These are phyloP conservation scores for Aurantiochytrium sp. DNA, from an alignment of 108 stramenopile genomes.

Conservation along the genomic window DNA sequence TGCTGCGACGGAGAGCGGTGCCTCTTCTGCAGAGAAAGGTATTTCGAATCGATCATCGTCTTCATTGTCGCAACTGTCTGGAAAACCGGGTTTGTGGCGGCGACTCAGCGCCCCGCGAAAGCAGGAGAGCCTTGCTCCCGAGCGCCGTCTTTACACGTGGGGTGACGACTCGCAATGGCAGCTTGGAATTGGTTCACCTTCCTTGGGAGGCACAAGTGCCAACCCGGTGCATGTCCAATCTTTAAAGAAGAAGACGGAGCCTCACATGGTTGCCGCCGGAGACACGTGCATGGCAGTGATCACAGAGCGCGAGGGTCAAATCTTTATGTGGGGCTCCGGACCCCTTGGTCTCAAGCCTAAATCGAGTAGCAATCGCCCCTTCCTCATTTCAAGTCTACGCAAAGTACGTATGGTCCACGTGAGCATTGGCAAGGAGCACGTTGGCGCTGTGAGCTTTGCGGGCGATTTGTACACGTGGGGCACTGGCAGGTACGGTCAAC, in stretches of 20 bases:
- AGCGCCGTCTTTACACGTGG: background rate
- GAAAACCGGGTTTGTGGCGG: background rate
- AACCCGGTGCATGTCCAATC: background rate
- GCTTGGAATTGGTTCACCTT: background rate
- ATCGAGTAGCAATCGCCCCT: background rate
- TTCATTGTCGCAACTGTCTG: background rate
- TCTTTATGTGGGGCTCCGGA: conserved; percentile 4
- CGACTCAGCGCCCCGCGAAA: background rate
- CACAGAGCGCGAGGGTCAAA: background rate
- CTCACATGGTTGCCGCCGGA: background rate
- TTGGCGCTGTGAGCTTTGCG: background rate
- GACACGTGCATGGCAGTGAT: background rate
- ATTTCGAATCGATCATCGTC: background rate
- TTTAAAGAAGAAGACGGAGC: background rate
- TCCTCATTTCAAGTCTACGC: background rate
- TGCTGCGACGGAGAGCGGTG: too few relatives aligned
- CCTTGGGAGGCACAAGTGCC: background rate
- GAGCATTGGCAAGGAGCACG: background rate
- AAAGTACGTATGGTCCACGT: background rate
- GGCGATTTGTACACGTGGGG: background rate
- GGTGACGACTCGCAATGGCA: background rate
- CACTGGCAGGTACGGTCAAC: background rate
- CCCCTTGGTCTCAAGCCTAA: background rate
- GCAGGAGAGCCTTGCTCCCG: background rate
- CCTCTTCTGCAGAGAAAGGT: too few relatives aligned